A percentile compares a stretch with the other conserved stretches of the same genome.
These are phyloP conservation scores for Yarrowia sp. DNA, from an alignment of 805 yeast species.

Conservation along the genomic window DNA sequence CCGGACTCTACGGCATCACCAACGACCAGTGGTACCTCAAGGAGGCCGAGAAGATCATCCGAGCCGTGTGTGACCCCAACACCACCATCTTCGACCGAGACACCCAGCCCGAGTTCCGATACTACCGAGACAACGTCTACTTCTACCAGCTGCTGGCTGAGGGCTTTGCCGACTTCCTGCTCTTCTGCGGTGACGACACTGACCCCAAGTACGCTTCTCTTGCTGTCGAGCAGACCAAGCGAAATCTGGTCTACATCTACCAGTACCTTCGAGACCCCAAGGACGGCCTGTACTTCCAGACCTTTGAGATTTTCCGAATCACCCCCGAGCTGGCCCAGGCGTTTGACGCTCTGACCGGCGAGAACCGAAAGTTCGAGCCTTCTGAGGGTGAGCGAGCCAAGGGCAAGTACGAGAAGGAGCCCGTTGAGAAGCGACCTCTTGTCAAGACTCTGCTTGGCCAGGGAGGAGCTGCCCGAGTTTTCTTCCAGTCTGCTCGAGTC, in stretches of 20 bases:
- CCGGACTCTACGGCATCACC: slow-evolving; percentile 59
- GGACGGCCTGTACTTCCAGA: slow-evolving; percentile 66
- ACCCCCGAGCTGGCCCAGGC: slow-evolving; percentile 59
- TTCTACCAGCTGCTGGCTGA: slow-evolving; percentile 70
- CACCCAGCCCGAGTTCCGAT: slow-evolving; percentile 59
- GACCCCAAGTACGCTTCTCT: slow-evolving; percentile 46
- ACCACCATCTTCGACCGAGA: slow-evolving; percentile 70
- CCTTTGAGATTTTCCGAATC: slow-evolving; percentile 64
- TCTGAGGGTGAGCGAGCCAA: slow-evolving; percentile 58
- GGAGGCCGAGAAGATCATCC: slow-evolving; percentile 53
- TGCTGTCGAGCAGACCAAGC: slow-evolving; percentile 47
- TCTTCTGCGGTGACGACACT: slow-evolving; percentile 56
- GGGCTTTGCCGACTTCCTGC: slow-evolving; percentile 70
- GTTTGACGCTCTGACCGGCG: slow-evolving; percentile 64
- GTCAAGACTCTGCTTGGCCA: slow-evolving; percentile 65
- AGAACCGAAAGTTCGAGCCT: slow-evolving; percentile 58
- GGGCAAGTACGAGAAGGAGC: slow-evolving; percentile 44
- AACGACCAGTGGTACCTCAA: slow-evolving; percentile 58
- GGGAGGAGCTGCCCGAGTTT: slow-evolving; percentile 72
- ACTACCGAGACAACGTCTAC: slow-evolving; percentile 69
- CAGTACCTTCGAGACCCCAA: slow-evolving; percentile 62
- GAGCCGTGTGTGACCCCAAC: slow-evolving; percentile 64
- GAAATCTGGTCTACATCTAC: slow-evolving; percentile 61
- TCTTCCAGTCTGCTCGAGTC: slow-evolving; percentile 70
- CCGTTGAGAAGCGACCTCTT: slow-evolving; percentile 50